A percentile compares a stretch with the other conserved stretches of the same genome.
These are phyloP conservation scores for Condylostoma magnum DNA, from an alignment of 169 alveolate species.

Conservation along the genomic window DNA sequence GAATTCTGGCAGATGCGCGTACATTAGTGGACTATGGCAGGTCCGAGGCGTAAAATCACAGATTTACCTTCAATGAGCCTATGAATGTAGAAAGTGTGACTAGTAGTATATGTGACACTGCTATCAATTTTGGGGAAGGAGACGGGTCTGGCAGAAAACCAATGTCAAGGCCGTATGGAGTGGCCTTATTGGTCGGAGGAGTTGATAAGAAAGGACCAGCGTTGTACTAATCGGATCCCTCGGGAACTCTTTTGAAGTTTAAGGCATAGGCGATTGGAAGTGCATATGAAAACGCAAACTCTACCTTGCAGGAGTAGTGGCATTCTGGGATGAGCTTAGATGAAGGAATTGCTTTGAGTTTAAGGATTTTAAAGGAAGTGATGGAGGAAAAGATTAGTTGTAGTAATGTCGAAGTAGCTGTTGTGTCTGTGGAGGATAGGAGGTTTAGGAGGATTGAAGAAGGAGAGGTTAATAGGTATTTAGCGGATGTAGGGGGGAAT, in stretches of 20 bases:
- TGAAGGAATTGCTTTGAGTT: constrained; percentile 94
- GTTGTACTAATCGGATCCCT: constrained; percentile 76
- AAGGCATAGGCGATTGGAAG: constrained; percentile 81
- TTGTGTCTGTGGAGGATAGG: constrained; percentile 49
- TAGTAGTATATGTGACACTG: constrained; percentile 90
- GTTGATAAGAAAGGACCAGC: constrained; percentile 75
- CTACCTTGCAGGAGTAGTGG: constrained; percentile 61
- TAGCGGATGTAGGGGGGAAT: too few relatives aligned
- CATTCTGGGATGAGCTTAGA: constrained; percentile 86
- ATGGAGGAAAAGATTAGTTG: constrained; percentile 96
- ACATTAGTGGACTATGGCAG: constrained; percentile 98
- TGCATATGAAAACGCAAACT: constrained; percentile 76
- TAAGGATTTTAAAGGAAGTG: constrained; percentile 95
- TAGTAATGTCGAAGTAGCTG: constrained; percentile 94
- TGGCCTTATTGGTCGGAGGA: constrained; percentile 77
- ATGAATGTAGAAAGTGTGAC: constrained; percentile 85
- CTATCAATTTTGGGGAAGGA: constrained; percentile 93
- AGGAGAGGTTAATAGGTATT: too few relatives aligned
- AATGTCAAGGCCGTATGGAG: constrained; percentile 83
- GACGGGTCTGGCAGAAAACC: constrained; percentile 43
- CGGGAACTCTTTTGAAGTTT: constrained; percentile 77
- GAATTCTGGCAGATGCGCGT: constrained; percentile 98
- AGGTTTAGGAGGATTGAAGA: constrained; percentile 31
- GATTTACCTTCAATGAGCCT: constrained; percentile 93
- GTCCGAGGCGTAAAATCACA: constrained; percentile 95